Percentiles rank a stretch among this genome's conserved stretches.
Conservation (phyloP, 2,329 filamentous ascomycete genomes). For the Ambrosiella cleistominuta region DNA sequence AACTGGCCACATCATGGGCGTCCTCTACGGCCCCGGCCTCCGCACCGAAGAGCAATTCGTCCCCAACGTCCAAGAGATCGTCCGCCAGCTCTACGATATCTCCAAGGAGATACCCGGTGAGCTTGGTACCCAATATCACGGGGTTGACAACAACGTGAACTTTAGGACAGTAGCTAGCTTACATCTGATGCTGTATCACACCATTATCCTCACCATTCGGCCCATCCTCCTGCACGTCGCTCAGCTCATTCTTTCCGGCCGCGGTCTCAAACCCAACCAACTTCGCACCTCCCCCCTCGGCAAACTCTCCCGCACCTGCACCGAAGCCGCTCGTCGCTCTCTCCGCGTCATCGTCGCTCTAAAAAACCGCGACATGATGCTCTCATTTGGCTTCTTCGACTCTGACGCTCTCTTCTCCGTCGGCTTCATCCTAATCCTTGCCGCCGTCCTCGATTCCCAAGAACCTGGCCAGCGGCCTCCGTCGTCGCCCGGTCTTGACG, state of each 20-base stretch:
- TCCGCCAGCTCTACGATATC: conserved; percentile 15
- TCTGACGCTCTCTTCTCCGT: conserved; percentile 13
- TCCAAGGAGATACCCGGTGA: conserved; percentile 15
- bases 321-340: conserved; percentile 18
- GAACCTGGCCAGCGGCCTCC: conserved; percentile 5
- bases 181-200: conserved; percentile 21
- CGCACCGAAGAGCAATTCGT: conserved; percentile 19
- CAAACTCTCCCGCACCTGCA: conserved; percentile 17
- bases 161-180: conserved; percentile 19
- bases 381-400: conserved; percentile 13
- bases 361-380: conserved; percentile 18
- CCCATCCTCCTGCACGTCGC: conserved; percentile 19
- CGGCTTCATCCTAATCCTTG: conserved; percentile 12
- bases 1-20: conserved; percentile 17
- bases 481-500: conserved; percentile 8
- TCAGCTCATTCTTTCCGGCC: conserved; percentile 17
- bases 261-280: conserved; percentile 15
- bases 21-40: conserved; percentile 19
- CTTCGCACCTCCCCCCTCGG: conserved; percentile 17
- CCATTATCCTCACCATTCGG: conserved; percentile 18
- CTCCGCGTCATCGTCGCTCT: conserved; percentile 18
- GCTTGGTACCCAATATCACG: conserved; percentile 15
- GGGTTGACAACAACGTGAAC: conserved; percentile 15
- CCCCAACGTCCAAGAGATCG: conserved; percentile 19
- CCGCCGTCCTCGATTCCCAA: conserved; percentile 11